phyloP scores from a whole-genome alignment of 176 grass and related monocot species.

The Triticum turgidum region DNA sequence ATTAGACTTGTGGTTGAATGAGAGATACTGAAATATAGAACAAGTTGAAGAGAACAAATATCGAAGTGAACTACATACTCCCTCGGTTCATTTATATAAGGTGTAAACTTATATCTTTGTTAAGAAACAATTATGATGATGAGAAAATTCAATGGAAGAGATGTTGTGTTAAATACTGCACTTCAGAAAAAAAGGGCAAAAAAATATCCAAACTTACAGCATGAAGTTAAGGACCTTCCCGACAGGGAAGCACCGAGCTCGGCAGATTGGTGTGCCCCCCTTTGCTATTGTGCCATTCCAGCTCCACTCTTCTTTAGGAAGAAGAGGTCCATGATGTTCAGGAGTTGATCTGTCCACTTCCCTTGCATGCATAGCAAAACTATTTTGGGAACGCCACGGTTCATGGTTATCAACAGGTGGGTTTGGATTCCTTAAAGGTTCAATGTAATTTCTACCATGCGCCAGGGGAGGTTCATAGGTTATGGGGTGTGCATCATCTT shows the following conservation, averaged over 20 bases:
- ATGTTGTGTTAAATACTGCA: slow-evolving; percentile 10
- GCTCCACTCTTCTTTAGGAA: slow-evolving; percentile 80
- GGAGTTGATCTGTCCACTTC: slow-evolving; percentile 49
- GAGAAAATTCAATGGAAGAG: background rate
- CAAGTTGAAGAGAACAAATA: too few species aligned
- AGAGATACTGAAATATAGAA: too few species aligned
- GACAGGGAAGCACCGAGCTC: slow-evolving; percentile 92
- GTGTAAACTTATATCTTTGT: background rate
- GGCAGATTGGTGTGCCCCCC: slow-evolving; percentile 78
- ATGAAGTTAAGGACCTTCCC: slow-evolving; percentile 91
- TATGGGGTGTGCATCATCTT: slow-evolving; percentile 36
- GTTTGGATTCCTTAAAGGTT: slow-evolving; percentile 49
- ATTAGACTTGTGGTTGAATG: too few species aligned
- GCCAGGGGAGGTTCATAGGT: slow-evolving; percentile 23
- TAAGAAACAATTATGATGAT: background rate
- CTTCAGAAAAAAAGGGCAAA: background rate
- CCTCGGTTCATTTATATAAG: too few species aligned
- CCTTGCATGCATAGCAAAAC: slow-evolving; percentile 45
- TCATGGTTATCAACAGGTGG: slow-evolving; percentile 48
- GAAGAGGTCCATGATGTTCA: slow-evolving; percentile 42
- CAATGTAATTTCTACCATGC: slow-evolving; percentile 30
- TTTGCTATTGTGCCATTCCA: slow-evolving; percentile 95
- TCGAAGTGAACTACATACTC: background rate
- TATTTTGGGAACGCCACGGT: slow-evolving; percentile 40
- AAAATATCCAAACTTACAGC: slow-evolving; percentile 74